Base-by-base conservation (phyloP, 169 alveolate species). In the Plasmodium fragile region DNA sequence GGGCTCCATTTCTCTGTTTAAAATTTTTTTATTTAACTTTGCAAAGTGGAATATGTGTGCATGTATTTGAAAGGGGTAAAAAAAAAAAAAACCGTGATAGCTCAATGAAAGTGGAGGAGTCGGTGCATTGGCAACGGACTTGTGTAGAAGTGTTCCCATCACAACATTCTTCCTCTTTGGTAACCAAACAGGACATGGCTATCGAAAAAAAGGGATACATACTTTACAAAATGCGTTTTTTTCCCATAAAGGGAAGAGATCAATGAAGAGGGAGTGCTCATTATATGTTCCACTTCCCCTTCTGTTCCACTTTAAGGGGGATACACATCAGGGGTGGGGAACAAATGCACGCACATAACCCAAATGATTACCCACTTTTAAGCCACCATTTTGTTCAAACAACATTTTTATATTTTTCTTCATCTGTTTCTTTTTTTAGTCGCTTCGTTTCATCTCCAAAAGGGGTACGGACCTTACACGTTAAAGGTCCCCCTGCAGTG, bases 41-140 rank as follows among this genome's bases (percentile, higher is more conserved):
- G 3, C 75, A 22, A 25, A 65, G 11, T 65, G 75, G 75, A 18
- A 25, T n/a, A 65, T 25, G 75, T 28, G 75, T 65, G 75, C 75
- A 25, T 3, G n/a, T 65, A 25, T 6, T 65, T 49, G 7, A 18
- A 49, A 49, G n/a, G 53, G 22, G 22, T 49, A 11, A 45, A 45
- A 45, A 45, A 45, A 45, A 39, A 39, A 39, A 39, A 39, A 39
- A 39, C 8, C 8, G 59, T 11, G 59, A 13, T 13, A 13, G 59
- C 5, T 49, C 59, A 49, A 49, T 49, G 59, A 13, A 49, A 49
- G 59, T 18, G 59, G 7, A 77, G 43, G 69, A 65, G 70, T 65
- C 39, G 28, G 92, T 82, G 92, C 92, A 41, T 82, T 65, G 49
- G 41, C 36, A 25, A 6, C 30, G 18, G 45, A 30, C 70, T 32